phyloP scores from a whole-genome alignment of 2,329 filamentous ascomycete species.

The Cordyceps farinosa region DNA sequence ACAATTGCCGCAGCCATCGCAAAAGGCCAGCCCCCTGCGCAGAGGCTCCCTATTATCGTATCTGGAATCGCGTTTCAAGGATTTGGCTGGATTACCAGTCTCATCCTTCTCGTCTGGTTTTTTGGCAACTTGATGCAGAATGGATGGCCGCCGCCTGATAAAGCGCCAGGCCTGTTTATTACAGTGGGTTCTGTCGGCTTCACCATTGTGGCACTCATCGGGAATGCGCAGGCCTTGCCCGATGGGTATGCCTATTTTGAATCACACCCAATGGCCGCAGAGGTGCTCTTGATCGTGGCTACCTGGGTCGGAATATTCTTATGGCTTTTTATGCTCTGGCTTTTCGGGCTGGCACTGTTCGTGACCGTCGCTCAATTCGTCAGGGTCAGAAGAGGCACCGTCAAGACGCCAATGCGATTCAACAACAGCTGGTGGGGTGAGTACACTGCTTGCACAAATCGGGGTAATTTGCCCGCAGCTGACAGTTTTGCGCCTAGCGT shows the following conservation, averaged over 20 bases:
- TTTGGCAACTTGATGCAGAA: conserved; percentile 26
- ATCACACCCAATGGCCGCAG: conserved; percentile 23
- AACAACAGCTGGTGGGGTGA: conserved; percentile 15
- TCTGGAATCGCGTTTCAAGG: not conserved
- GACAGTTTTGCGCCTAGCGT: not conserved
- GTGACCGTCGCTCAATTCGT: conserved; percentile 22
- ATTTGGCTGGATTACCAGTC: no score
- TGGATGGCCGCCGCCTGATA: conserved; percentile 26
- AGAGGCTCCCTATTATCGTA: no score
- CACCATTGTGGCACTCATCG: conserved; percentile 27
- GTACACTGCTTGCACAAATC: not conserved
- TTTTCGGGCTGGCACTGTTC: conserved; percentile 22
- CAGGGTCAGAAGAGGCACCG: not conserved
- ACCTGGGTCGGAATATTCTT: conserved; percentile 23
- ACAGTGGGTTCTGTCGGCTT: conserved; percentile 26
- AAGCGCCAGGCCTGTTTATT: conserved; percentile 28
- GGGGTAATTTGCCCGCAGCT: not conserved
- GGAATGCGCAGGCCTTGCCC: conserved; percentile 25
- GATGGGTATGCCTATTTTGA: conserved; percentile 27
- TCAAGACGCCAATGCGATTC: conserved; percentile 2
- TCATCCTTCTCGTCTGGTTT: not conserved
- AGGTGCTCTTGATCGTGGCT: conserved; percentile 25
- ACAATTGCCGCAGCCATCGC: no score
- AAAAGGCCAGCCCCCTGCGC: no score
- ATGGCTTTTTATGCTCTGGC: not conserved